Conservation (phyloP, 2,329 filamentous ascomycete species). For the Fusarium piperis region DNA sequence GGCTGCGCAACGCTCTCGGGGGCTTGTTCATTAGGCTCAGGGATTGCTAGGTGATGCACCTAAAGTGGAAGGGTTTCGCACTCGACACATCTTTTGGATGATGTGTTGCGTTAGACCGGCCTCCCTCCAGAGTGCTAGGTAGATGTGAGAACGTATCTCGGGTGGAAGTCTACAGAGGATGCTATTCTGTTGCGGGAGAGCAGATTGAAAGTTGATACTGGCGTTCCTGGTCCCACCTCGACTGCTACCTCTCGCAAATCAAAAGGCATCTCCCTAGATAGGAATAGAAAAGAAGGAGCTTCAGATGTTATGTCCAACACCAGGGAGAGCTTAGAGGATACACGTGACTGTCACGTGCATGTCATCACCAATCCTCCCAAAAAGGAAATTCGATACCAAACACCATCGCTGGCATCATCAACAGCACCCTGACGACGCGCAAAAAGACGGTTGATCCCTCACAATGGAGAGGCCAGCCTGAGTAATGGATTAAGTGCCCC, state of each 20-base stretch:
- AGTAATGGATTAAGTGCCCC: not conserved
- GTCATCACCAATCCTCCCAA: not conserved
- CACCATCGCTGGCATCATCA: not conserved
- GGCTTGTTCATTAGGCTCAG: not conserved
- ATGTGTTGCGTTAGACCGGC: not conserved
- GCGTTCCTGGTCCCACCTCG: too few species aligned
- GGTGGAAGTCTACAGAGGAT: not conserved
- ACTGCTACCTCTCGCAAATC: not conserved
- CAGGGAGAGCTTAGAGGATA: not conserved
- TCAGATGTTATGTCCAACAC: not conserved
- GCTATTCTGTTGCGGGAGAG: not conserved
- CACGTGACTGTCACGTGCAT: not conserved
- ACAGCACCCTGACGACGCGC: not conserved
- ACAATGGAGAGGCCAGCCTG: not conserved
- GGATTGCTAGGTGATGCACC: not conserved
- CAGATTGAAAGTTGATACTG: not conserved
- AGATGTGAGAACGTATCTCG: not conserved
- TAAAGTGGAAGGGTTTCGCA: not conserved
- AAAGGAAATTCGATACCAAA: not conserved
- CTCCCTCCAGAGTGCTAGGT: not conserved
- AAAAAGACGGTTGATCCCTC: not conserved
- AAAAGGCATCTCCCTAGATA: not conserved
- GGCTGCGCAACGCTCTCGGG: not conserved
- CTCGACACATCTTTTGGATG: not conserved
- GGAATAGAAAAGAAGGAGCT: not conserved